Conservation (phyloP, 345 rosid species). For the Citrus australasica region DNA sequence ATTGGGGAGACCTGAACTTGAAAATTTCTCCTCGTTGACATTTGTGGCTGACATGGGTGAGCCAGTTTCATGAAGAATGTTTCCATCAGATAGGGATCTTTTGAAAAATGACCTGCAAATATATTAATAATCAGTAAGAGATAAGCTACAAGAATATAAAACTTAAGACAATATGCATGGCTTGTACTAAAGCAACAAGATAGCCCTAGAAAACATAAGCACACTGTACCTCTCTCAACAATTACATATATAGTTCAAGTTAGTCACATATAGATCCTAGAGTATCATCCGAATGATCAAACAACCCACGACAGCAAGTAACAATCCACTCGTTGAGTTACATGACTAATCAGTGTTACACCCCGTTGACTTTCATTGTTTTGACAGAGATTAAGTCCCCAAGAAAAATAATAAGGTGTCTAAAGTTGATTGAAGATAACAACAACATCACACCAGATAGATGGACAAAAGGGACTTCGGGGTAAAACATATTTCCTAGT, state of each 20-base stretch:
- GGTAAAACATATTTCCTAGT: background rate
- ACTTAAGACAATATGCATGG: background rate
- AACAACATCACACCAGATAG: background rate
- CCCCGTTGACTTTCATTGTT: background rate
- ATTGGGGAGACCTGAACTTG: slow-evolving; percentile 40
- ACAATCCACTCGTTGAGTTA: background rate
- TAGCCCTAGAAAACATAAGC: background rate
- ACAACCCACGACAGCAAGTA: slow-evolving; percentile 3
- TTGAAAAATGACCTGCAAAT: slow-evolving; percentile 64
- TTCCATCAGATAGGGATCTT: slow-evolving; percentile 94
- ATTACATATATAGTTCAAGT: background rate
- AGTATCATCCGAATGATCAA: background rate
- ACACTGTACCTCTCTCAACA: background rate
- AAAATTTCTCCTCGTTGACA: slow-evolving; percentile 41
- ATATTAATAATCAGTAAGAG: slow-evolving; percentile 11
- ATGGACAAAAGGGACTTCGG: background rate
- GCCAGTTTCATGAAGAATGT: slow-evolving; percentile 50
- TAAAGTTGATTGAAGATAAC: background rate
- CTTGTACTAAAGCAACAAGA: background rate
- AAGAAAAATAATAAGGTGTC: background rate
- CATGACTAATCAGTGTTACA: background rate
- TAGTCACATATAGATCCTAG: background rate
- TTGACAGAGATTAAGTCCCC: background rate
- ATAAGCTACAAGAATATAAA: slow-evolving; percentile 2
- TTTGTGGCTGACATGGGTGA: slow-evolving; percentile 46